Evolutionary conservation across 2,329 filamentous ascomycete species (phyloP), one percentile per base, ranked within the genome.

Genomic region (Venturia oleaginea): DNA sequence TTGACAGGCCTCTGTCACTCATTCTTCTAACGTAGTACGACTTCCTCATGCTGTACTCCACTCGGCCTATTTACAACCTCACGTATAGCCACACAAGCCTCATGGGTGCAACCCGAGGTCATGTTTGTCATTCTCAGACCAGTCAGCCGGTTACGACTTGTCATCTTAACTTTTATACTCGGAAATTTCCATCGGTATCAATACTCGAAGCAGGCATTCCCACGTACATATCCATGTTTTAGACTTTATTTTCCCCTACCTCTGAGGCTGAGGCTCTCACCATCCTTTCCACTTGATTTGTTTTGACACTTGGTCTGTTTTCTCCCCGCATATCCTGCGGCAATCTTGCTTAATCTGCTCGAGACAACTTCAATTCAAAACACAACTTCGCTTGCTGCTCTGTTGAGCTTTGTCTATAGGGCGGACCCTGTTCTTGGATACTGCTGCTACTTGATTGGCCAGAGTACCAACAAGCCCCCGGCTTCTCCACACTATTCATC

Each of bases 311-410:
- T 55, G 30, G 51, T 55, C 43, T 48, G 15, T 7, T 30, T 30
- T 32, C 48, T 8, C 48, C 48, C 48, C 13, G 24, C 24, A 32
- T 54, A 17, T 17, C 8, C 4, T 32, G 32, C 5, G 32, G 17
- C 48, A 54, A 2, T 24, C 24, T 54, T 32, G 48, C 32, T 54
- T n/a, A 37, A 57, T 57, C 27, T 57, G n/a, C 30, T 34, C 30
- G 51, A 57, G 24, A 57, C 51, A 34, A 34, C 15, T 57, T 57
- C 51, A 57, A 51, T 34, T 34, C 51, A 19, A 57, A 57, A 57
- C 51, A 34, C 51, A 34, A 34, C 27, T n/a, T 34, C 27, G 30
- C 30, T 37, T 34, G 51, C 17, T 57, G 4, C 24, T 17, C 13
- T 30, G 3, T 13, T 17, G 48, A 30, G 48, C 48, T 32, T 30